Percentiles rank a stretch among this genome's conserved stretches.
phyloP scores from a whole-genome alignment of 164 flowering plant genomes.

The Nymphaea thermarum region DNA sequence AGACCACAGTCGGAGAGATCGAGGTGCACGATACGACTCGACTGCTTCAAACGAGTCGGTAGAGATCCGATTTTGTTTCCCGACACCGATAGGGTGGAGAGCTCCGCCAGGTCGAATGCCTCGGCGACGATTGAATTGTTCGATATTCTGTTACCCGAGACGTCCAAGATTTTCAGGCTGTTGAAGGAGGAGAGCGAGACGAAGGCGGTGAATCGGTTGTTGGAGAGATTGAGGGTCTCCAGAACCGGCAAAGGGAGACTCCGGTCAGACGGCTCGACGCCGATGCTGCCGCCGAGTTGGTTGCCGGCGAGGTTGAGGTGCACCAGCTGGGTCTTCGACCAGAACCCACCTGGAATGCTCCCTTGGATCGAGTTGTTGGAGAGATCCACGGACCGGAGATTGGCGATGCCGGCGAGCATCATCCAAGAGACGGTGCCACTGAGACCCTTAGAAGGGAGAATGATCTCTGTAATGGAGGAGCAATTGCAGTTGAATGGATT shows the following conservation, averaged over 20 bases:
- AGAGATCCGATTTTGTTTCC: background rate
- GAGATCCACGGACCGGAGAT: conserved; percentile 45
- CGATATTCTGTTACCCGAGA: conserved; percentile 37
- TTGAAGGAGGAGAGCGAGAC: conserved; percentile 32
- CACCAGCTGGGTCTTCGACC: conserved; percentile 29
- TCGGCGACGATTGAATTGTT: background rate
- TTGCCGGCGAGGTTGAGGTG: conserved; percentile 56
- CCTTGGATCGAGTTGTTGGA: conserved; percentile 61
- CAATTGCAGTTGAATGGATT: conserved; percentile 13
- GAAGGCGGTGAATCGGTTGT: conserved; percentile 59
- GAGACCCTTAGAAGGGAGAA: conserved; percentile 42
- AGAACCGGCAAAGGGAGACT: conserved; percentile 15
- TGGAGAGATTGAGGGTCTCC: conserved; percentile 46
- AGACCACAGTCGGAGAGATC: conserved; percentile 55
- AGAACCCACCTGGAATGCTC: conserved; percentile 41
- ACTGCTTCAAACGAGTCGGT: background rate
- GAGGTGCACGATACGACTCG: conserved; percentile 15
- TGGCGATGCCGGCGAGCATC: conserved; percentile 35
- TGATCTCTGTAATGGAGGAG: conserved; percentile 25
- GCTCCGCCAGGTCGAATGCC: conserved; percentile 39
- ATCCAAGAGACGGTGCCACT: conserved; percentile 64
- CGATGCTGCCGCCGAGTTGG: conserved; percentile 49
- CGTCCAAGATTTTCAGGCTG: conserved; percentile 35
- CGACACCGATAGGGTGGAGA: conserved; percentile 23
- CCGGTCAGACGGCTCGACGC: conserved; percentile 7